Conservation (phyloP, 768 basidiomycete species). For the Boletus reticulatus region DNA sequence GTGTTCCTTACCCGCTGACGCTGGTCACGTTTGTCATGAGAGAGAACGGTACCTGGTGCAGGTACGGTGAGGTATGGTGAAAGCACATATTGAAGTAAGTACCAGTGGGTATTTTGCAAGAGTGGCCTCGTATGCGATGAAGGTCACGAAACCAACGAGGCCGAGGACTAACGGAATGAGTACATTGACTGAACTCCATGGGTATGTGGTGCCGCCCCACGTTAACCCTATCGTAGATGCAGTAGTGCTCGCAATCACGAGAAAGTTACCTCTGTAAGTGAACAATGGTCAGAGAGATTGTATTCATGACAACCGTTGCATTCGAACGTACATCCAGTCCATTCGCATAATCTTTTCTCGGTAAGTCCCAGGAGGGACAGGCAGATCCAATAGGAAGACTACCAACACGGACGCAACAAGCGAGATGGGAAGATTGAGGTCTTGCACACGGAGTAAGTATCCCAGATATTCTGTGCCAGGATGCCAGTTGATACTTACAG, state of each 20-base stretch:
- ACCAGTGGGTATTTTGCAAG: constrained; percentile 31
- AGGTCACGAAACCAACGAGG: constrained; percentile 33
- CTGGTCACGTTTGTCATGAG: constrained; percentile 29
- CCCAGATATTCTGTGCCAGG: not conserved
- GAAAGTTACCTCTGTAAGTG: constrained; percentile 38
- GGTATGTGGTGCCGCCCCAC: constrained; percentile 43
- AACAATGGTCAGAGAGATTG: not conserved
- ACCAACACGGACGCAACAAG: constrained; percentile 29
- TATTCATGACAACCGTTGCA: not conserved
- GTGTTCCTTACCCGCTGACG: constrained; percentile 22
- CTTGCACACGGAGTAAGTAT: constrained; percentile 14
- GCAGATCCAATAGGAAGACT: constrained; percentile 33
- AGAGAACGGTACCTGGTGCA: constrained; percentile 10
- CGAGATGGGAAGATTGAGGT: constrained; percentile 41
- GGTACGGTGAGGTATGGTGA: not conserved
- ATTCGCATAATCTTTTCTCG: constrained; percentile 36
- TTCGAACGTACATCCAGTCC: constrained; percentile 41
- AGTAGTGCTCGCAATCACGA: constrained; percentile 38
- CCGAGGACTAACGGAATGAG: constrained; percentile 45
- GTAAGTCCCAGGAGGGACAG: constrained; percentile 31
- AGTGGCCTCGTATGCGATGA: constrained; percentile 39
- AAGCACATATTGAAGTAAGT: not conserved
- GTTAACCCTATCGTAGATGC: constrained; percentile 42
- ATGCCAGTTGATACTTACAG: constrained; percentile 21
- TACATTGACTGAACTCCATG: constrained; percentile 40